Evolutionary conservation across 306 rosid genomes (phyloP).

Genomic region (Vigna unguiculata): DNA sequence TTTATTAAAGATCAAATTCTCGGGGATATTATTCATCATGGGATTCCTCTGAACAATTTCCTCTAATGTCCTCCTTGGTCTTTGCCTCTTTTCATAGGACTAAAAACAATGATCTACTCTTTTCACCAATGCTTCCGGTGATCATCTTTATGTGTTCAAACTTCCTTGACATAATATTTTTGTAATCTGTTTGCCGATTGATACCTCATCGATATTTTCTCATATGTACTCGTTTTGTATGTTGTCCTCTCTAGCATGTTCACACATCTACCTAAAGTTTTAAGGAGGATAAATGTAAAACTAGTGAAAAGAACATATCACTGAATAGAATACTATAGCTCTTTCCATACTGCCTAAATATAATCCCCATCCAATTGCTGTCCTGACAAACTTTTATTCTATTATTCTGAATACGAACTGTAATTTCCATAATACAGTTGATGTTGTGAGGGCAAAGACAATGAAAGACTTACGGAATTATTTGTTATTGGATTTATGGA

Average conservation of each 20-base stretch:
- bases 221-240: neutral
- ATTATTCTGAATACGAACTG: neutral
- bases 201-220: neutral
- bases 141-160: neutral
- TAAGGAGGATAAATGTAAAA: constrained; percentile 23
- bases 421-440: neutral
- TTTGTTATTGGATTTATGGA: neutral
- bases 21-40: neutral
- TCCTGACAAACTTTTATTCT: neutral
- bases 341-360: constrained; percentile 2
- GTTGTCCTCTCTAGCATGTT: neutral
- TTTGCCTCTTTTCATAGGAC: neutral
- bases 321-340: constrained; percentile 1
- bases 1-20: neutral
- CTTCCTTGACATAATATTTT: neutral
- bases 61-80: neutral
- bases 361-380: neutral
- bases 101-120: neutral
- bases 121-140: neutral
- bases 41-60: constrained; percentile 1
- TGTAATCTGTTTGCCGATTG: neutral
- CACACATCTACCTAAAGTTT: constrained; percentile 12
- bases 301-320: neutral
- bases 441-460: constrained; percentile 8
- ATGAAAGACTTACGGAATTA: neutral